Evolutionary conservation across 2,329 filamentous ascomycete genomes (phyloP), one percentile per base, ranked within the genome.

Genomic region (Penicillium hesseltinei): DNA sequence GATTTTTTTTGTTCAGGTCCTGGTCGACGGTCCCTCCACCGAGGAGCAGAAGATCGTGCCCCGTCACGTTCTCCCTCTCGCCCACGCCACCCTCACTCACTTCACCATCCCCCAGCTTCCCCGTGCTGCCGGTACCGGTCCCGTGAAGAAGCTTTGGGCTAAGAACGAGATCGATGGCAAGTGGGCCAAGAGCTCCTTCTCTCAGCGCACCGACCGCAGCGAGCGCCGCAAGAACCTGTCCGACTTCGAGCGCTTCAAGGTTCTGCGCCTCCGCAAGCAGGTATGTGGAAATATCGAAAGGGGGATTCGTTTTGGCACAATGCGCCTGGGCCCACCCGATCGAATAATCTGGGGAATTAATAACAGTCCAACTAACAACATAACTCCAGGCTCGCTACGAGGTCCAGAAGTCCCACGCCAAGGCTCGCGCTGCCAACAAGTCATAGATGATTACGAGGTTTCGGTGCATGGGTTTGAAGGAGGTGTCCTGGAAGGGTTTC

Each of bases 191-290:
- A 92, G 86, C 84, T 87, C 87, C 80, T 96, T 90, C 88, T 91
- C 92, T 75, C 94, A 99, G 91, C 92, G 91, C 86, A 87, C 90
- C 77, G 87, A 87, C 71, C 89, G 91, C 82, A 85, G 86, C 73
- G 85, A 90, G 81, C 89, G 91, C 83, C 90, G 94, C 85, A 89
- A 89, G 83, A 86, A 87, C 75, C 85, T 99, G 70, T 95, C 88
- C 81, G 94, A 99, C 86, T 99, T 99, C 78, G 94, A 99, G 85
- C 89, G 94, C 80, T 99, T 97, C 91, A 97, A 99, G 90, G 94
- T 97, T 74, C 85, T 97, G 87, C 89, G 93, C 81, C 85, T 97
- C 82, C 95, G 93, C 89, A 99, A 99, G 88, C 92, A 97, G 89
- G 91, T 92, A 77, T 69, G 84, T 82, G 54, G 59, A 49, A 47